phyloP scores from a whole-genome alignment of 306 rosid genomes.

The Prunus campanulata region DNA sequence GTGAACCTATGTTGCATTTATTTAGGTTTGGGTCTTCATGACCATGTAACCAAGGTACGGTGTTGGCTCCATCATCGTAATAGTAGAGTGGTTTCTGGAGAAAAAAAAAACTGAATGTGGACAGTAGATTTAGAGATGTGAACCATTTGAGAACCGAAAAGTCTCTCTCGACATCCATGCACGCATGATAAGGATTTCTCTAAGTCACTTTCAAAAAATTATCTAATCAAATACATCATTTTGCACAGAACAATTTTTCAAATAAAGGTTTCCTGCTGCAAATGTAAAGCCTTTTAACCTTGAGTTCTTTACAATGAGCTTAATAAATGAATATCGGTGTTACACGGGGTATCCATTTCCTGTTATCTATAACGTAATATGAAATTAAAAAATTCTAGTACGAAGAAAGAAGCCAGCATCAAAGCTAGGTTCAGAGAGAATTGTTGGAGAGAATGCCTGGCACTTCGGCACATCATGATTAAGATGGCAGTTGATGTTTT shows the following conservation, averaged over 20 bases:
- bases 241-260: not conserved
- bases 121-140: too few relatives aligned
- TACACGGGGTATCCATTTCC: not conserved
- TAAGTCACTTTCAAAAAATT: not conserved
- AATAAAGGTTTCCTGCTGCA: not conserved
- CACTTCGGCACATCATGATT: not conserved
- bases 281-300: not conserved
- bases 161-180: too few relatives aligned
- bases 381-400: not conserved
- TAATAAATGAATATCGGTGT: slow-evolving; percentile 13
- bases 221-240: too few relatives aligned
- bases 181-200: not conserved
- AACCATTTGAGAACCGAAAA: too few relatives aligned
- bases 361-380: not conserved
- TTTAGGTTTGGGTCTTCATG: too few relatives aligned
- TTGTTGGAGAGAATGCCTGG: not conserved
- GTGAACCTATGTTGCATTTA: too few relatives aligned
- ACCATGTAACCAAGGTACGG: not conserved
- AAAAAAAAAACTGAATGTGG: too few relatives aligned
- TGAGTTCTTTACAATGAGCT: slow-evolving; percentile 35
- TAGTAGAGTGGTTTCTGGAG: too few relatives aligned
- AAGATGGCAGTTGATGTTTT: slow-evolving; percentile 7
- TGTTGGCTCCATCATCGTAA: not conserved
- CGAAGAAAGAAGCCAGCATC: not conserved
- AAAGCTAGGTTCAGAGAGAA: slow-evolving; percentile 5